These are phyloP conservation scores for Penicillium manginii DNA, from an alignment of 495 filamentous ascomycete species.

Conservation along the genomic window DNA sequence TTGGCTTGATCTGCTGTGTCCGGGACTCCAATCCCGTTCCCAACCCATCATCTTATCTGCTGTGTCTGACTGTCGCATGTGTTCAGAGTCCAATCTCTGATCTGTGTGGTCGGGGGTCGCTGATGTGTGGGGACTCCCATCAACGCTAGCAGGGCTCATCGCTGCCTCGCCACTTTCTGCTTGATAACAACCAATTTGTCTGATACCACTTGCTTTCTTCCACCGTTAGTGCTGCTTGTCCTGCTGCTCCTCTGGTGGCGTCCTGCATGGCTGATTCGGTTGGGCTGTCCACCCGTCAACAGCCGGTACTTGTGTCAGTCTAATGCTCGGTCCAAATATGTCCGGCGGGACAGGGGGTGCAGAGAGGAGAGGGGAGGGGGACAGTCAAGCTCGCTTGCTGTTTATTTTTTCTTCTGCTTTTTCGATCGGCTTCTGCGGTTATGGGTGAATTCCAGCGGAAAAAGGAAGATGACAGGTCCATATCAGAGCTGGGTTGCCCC, in stretches of 20 bases:
- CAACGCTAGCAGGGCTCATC: neutral
- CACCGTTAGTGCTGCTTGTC: neutral
- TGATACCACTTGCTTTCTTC: neutral
- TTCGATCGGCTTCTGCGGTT: constrained; percentile 28
- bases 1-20: too few relatives aligned
- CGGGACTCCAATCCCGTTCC: neutral
- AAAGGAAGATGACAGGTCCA: constrained; percentile 12
- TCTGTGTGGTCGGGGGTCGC: too few relatives aligned
- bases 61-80: neutral
- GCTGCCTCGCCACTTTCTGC: neutral
- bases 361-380: neutral
- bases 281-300: neutral
- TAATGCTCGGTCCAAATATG: too few relatives aligned
- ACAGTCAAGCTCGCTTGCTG: neutral
- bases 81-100: too few relatives aligned
- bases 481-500: constrained; percentile 15
- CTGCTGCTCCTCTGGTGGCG: neutral
- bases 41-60: constrained; percentile 5
- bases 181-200: neutral
- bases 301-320: too few relatives aligned
- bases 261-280: neutral
- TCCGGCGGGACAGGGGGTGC: neutral
- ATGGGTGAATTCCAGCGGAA: constrained; percentile 5
- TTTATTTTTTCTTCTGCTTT: constrained; percentile 8
- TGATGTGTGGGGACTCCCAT: neutral